Evolutionary conservation across 2,329 filamentous ascomycete genomes (phyloP), one percentile per base, ranked within the genome.

Genomic region (Aspergillus pseudonomiae): DNA sequence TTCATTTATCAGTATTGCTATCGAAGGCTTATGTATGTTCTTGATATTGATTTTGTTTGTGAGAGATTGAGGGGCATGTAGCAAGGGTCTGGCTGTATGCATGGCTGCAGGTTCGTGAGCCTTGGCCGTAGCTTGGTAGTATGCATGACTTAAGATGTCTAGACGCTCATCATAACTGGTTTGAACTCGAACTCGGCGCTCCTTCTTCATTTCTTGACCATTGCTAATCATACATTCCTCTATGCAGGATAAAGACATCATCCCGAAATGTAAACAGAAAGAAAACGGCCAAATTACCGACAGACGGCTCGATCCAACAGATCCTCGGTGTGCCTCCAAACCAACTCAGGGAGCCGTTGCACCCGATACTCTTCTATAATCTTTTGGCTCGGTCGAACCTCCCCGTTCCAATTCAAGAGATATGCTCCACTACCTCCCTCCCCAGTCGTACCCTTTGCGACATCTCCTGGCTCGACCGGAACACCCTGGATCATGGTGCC

Each of bases 341-440:
- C 64, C 39, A 60, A 1, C 32, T 62, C 57, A 4, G 53, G 19
- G 1, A 61, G n/a, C 11, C 54, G 32, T 12, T 68, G 30, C 43
- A 60, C 61, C 9, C 57, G 59, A 65, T 68, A 67, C 39, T 60
- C 16, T 14, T 16, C 24, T 10, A 68, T 28, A 34, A 63, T 26
- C 30, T 55, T 56, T 10, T 36, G 45, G 7, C 59, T 65, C 14
- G 57, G 14, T 12, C 60, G n/a, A 30, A 59, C 43, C 10, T 63
- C 59, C 0, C 65, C 66, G 32, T 67, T 63, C 63, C 64, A 68
- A 28, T 66, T 57, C 26, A 68, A 9, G 7, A 66, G 53, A 59
- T 68, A 68, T 0, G 62, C 58, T 12, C 66, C 66, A 34, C 63
- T 57, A 0, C 66, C 66, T 0, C 16, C 36, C 12, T 62, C 36